Conservation (phyloP, 352 stramenopile species). For the Phytophthora syringae region DNA sequence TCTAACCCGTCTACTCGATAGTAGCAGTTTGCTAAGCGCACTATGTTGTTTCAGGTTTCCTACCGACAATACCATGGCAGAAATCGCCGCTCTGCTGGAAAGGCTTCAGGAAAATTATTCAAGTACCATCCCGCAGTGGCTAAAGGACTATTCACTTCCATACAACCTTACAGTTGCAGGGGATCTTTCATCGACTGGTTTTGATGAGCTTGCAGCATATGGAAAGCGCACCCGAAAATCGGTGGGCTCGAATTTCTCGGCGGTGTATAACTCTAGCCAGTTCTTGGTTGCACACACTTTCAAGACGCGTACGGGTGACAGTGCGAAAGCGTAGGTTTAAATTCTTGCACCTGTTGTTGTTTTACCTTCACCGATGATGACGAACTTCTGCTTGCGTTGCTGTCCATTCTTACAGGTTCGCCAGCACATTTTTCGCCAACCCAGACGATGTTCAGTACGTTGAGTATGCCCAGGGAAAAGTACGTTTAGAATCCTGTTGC, state of each 20-base stretch:
- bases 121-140: constrained; percentile 47
- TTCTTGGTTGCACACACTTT: constrained; percentile 68
- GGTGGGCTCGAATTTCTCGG: constrained; percentile 7
- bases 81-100: constrained; percentile 49
- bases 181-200: constrained; percentile 39
- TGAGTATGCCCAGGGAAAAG: constrained; percentile 56
- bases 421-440: constrained; percentile 65
- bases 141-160: constrained; percentile 59
- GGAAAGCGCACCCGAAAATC: constrained; percentile 41
- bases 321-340: constrained; percentile 47
- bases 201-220: constrained; percentile 43
- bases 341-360: constrained; percentile 9
- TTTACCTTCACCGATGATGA: no score
- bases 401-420: constrained; percentile 48
- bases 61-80: constrained; percentile 51
- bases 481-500: no score
- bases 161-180: constrained; percentile 59
- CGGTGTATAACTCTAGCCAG: constrained; percentile 36
- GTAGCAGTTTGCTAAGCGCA: background rate
- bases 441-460: constrained; percentile 56
- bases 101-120: constrained; percentile 52
- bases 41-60: constrained; percentile 40
- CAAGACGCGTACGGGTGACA: constrained; percentile 53
- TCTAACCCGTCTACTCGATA: no score
- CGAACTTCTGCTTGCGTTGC: background rate